These are phyloP conservation scores for Setaria viridis DNA, from an alignment of 202 grass and related monocot species.

Conservation along the genomic window DNA sequence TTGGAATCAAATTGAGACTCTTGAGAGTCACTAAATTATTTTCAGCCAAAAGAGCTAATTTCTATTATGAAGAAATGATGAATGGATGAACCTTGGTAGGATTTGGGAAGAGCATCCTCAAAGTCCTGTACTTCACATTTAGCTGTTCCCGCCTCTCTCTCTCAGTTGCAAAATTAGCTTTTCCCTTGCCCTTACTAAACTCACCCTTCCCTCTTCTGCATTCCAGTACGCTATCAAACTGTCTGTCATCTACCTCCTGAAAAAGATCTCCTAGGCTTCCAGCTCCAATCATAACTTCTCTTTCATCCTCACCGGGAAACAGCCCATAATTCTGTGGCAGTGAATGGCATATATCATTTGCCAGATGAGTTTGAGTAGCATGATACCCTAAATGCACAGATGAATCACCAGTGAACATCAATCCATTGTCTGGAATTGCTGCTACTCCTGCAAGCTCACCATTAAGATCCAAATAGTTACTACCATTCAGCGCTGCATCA, in stretches of 20 bases:
- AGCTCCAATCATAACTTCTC: slow-evolving; percentile 59
- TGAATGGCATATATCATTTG: slow-evolving; percentile 68
- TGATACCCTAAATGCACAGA: slow-evolving; percentile 49
- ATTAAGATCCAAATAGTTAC: slow-evolving; percentile 63
- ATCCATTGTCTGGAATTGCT: slow-evolving; percentile 51
- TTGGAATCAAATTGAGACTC: background rate
- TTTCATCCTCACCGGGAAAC: slow-evolving; percentile 70
- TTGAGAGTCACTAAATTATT: slow-evolving; percentile 20
- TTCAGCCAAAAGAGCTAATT: slow-evolving; percentile 22
- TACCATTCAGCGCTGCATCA: slow-evolving; percentile 32
- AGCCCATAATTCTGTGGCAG: slow-evolving; percentile 73
- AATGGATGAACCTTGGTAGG: slow-evolving; percentile 80
- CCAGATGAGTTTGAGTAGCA: slow-evolving; percentile 57
- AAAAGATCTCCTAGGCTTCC: slow-evolving; percentile 59
- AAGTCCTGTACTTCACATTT: slow-evolving; percentile 83
- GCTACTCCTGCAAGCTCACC: slow-evolving; percentile 60
- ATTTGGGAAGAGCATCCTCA: slow-evolving; percentile 77
- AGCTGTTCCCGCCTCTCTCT: slow-evolving; percentile 88
- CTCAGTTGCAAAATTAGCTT: slow-evolving; percentile 86
- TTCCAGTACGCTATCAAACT: slow-evolving; percentile 55
- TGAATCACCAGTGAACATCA: slow-evolving; percentile 58
- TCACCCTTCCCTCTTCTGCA: slow-evolving; percentile 59
- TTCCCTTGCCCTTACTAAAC: slow-evolving; percentile 63
- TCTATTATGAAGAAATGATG: slow-evolving; percentile 38
- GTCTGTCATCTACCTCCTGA: slow-evolving; percentile 69